These are phyloP conservation scores for Helicocarpus griseus DNA, from an alignment of 2,329 filamentous ascomycete genomes.

Conservation along the genomic window DNA sequence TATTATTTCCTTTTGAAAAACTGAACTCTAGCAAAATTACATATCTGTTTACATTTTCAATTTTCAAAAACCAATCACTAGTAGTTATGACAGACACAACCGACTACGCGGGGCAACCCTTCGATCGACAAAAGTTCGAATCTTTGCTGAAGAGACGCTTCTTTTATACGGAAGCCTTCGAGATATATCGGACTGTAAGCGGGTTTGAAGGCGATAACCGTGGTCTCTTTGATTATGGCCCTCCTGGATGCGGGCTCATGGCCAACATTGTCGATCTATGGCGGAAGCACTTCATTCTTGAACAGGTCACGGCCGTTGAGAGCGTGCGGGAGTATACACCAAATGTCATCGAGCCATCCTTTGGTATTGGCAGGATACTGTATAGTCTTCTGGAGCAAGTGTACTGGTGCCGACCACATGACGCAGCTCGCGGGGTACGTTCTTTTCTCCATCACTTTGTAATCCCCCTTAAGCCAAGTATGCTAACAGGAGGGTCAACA, in stretches of 20 bases:
- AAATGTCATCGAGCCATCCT: slow-evolving; percentile 95
- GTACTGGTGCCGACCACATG: slow-evolving; percentile 82
- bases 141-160: slow-evolving; percentile 65
- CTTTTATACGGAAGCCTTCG: slow-evolving; percentile 80
- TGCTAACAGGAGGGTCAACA: slow-evolving; percentile 64
- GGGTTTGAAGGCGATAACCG: slow-evolving; percentile 50
- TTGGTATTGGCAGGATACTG: slow-evolving; percentile 89
- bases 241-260: slow-evolving; percentile 65
- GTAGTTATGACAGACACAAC: no score
- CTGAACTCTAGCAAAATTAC: no score
- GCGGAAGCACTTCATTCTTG: slow-evolving; percentile 72
- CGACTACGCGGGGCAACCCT: slow-evolving; percentile 35
- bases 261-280: slow-evolving; percentile 68
- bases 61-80: no score
- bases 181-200: slow-evolving; percentile 51
- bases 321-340: slow-evolving; percentile 85
- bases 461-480: slow-evolving; percentile 45
- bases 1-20: no score
- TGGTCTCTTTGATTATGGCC: slow-evolving; percentile 74
- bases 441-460: slow-evolving; percentile 1
- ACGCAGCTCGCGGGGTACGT: slow-evolving; percentile 80
- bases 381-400: slow-evolving; percentile 90
- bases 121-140: slow-evolving; percentile 66
- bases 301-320: slow-evolving; percentile 78
- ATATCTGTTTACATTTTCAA: no score